Evolutionary conservation across 2,329 filamentous ascomycete genomes (phyloP), one percentile per base, ranked within the genome.

Genomic region (Sporothrix curviconia): DNA sequence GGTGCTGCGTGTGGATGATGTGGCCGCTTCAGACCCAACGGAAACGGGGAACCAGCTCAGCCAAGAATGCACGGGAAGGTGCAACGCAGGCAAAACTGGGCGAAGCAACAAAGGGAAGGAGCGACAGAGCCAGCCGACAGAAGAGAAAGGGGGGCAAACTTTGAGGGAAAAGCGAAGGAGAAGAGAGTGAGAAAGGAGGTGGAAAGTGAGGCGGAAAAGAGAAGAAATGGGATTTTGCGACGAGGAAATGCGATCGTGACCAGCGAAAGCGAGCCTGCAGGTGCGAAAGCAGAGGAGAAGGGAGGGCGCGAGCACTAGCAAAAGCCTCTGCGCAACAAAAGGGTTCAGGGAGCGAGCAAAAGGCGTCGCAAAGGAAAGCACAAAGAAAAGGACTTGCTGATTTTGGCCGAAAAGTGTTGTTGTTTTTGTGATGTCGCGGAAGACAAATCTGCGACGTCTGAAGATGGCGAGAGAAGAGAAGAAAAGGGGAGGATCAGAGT

Each of bases 271-370:
- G 19, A 55, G 47, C n/a, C 28, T 40, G n/a, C 15, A 19, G 43
- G 14, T 22, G 24, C 8, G 34, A 39, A 42, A 50, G 15, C 19
- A 55, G 52, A 24, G 37, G 28, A 7, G 11, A n/a, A 25, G 46
- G 47, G 34, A 22, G 47, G 54, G 66, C 64, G 68, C 76, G 75
- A 80, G 72, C 70, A 72, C 77, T 79, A 80, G 68, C 69, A 61
- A 79, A 71, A 72, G 70, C 66, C 69, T 72, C 69, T 67, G 61
- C 61, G 58, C 62, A 47, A 44, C 50, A 60, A 50, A 64, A 59
- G 59, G 58, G 42, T 42, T n/a, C 24, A 22, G 58, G 61, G 55
- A 47, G 32, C 60, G 25, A 43, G 37, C 62, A 65, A 63, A 56
- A 40, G 37, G 46, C 15, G 49, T 51, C 22, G 56, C 12, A 47